Percentiles rank a stretch among this genome's conserved stretches.
Evolutionary conservation across 2,329 filamentous ascomycete genomes (phyloP).

Genomic region (Claviceps purpurea): DNA sequence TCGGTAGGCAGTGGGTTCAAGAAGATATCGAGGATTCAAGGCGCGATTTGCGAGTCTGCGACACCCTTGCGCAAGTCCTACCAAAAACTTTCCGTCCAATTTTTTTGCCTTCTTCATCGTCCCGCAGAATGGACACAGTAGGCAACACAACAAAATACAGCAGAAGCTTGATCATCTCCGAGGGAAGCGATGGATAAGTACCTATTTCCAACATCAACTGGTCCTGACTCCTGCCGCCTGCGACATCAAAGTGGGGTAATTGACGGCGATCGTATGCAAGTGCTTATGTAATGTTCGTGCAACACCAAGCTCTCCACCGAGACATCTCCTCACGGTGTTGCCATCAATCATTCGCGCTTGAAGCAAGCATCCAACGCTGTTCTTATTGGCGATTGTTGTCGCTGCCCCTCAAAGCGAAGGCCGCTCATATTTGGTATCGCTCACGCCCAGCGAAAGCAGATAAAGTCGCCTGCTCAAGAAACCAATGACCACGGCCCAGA

Average conservation of each 20-base stretch:
- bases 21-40: no score
- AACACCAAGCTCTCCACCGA: background rate
- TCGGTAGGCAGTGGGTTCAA: no score
- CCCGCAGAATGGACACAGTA: no score
- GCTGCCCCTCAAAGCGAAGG: background rate
- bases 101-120: no score
- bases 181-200: no score
- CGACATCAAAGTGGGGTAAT: background rate
- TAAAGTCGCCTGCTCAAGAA: background rate
- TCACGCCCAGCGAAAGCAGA: conserved; percentile 1
- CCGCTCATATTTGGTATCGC: background rate
- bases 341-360: background rate
- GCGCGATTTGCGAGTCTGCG: no score
- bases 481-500: conserved; percentile 18
- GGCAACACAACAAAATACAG: no score
- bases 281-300: conserved; percentile 3
- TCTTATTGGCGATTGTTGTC: background rate
- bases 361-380: background rate
- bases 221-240: background rate
- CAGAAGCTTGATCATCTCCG: no score
- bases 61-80: no score
- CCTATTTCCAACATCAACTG: no score
- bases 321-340: background rate
- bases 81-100: no score
- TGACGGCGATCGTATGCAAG: no score